Base-by-base conservation (phyloP, 495 filamentous ascomycete species). In the Xylaria scruposa region DNA sequence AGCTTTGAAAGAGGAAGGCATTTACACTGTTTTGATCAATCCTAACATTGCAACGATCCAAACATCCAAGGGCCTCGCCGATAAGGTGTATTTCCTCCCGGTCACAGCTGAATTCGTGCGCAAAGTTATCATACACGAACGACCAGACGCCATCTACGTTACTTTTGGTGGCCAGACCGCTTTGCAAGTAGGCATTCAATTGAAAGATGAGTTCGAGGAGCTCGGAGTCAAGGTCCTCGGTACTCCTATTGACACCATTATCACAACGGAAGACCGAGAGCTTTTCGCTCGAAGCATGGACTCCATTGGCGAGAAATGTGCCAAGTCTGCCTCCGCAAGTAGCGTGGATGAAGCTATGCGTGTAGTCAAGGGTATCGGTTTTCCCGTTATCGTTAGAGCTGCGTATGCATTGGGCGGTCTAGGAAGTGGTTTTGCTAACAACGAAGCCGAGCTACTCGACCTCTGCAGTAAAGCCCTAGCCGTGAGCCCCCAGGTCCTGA, bases 11-110 rank as follows among this genome's bases (percentile, higher is more conserved):
- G 95, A 98, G 82, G 95, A 97, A 74, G 92, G 93, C 71, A 94
- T 99, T 72, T 91, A 93, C 75, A 97, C 96, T 3, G 91, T 99
- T 71, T 89, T 99, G 68, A 95, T 99, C 85, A 99, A 99, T 82
- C 96, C 95, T 59, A 99, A 99, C 81, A 99, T 99, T 75, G 95
- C 95, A 47, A 99, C 95, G 36, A 99, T 99, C 77, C 95, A 99
- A 82, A 99, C 95, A 46, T 95, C 97, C 31, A 97, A 97, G 85
- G 97, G 97, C 74, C 88, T 99, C 63, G 95, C 95, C 12, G 95
- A 99, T 76, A 96, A 98, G 82, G 93, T 99, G 69, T 99, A 98
- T 84, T 99, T 98, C 86, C 90, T 98, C 2, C 95, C 95, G 12
- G 96, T 99, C 60, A 99, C 94, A 33, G 93, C 95, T 51, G 95